A percentile compares a stretch with the other conserved stretches of the same genome.
Evolutionary conservation across 805 yeast genomes (phyloP).

Genomic region (Kluyveromyces lactis): DNA sequence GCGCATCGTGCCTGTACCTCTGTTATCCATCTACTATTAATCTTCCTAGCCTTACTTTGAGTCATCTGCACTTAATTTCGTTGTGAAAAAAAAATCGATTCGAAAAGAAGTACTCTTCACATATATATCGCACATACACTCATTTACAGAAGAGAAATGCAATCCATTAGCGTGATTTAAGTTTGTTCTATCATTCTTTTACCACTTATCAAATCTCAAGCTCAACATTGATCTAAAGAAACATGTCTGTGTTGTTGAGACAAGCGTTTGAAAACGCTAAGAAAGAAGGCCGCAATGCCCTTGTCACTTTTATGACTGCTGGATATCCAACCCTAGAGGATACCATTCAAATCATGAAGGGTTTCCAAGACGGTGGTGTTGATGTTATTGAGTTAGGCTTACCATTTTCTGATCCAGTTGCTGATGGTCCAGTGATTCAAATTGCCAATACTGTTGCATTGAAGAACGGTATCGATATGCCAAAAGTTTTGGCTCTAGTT

Average conservation of each 20-base stretch:
- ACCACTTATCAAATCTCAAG: no score
- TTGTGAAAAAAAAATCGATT: neutral
- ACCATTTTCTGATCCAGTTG: slow-evolving; percentile 97
- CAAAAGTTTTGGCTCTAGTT: slow-evolving; percentile 62
- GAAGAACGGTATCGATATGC: slow-evolving; percentile 70
- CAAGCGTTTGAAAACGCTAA: slow-evolving; percentile 50
- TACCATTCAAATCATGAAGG: slow-evolving; percentile 77
- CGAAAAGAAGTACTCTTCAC: neutral
- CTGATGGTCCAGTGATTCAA: slow-evolving; percentile 97
- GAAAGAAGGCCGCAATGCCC: slow-evolving; percentile 68
- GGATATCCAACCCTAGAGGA: slow-evolving; percentile 87
- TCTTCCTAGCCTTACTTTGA: no score
- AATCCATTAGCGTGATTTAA: no score
- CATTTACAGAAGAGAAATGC: no score
- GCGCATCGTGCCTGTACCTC: no score
- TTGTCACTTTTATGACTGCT: slow-evolving; percentile 89
- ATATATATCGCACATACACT: neutral
- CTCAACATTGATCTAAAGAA: no score
- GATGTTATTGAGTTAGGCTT: slow-evolving; percentile 92
- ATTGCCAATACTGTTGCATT: slow-evolving; percentile 77
- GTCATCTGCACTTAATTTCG: neutral
- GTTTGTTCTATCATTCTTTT: no score
- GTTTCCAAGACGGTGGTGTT: slow-evolving; percentile 91
- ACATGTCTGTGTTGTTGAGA: slow-evolving; percentile 35
- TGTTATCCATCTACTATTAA: no score